phyloP scores from a whole-genome alignment of 164 flowering plant species.

The Echeveria elegans region DNA sequence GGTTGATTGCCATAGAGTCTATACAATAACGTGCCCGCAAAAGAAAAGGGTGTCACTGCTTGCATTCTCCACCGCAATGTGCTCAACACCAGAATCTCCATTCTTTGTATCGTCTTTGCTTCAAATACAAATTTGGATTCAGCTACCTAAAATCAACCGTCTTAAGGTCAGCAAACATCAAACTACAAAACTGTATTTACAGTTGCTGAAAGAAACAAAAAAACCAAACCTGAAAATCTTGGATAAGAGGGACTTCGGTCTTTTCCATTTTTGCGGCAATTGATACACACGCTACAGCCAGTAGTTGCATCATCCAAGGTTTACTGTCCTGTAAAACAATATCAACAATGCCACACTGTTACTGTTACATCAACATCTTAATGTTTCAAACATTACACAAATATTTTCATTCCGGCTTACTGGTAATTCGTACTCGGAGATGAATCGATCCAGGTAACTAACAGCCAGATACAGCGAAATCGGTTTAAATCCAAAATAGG shows the following conservation, averaged over 20 bases:
- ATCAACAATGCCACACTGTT: background rate
- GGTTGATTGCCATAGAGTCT: constrained; percentile 35
- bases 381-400: background rate
- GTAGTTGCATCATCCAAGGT: constrained; percentile 74
- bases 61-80: constrained; percentile 82
- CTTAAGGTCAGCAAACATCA: background rate
- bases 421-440: constrained; percentile 63
- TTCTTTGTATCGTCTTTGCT: constrained; percentile 65
- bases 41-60: constrained; percentile 68
- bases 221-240: constrained; percentile 76
- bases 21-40: constrained; percentile 43
- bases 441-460: constrained; percentile 83
- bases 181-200: background rate
- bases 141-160: constrained; percentile 32
- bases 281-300: constrained; percentile 74
- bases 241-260: constrained; percentile 51
- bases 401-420: constrained; percentile 66
- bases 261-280: constrained; percentile 89
- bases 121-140: constrained; percentile 64
- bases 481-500: constrained; percentile 66
- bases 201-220: background rate
- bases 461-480: constrained; percentile 57
- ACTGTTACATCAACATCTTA: background rate
- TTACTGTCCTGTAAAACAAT: constrained; percentile 38
- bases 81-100: constrained; percentile 82